Evolutionary conservation across 768 basidiomycete genomes (phyloP), one percentile per base, ranked within the genome.

Genomic region (Amyloporia xantha): DNA sequence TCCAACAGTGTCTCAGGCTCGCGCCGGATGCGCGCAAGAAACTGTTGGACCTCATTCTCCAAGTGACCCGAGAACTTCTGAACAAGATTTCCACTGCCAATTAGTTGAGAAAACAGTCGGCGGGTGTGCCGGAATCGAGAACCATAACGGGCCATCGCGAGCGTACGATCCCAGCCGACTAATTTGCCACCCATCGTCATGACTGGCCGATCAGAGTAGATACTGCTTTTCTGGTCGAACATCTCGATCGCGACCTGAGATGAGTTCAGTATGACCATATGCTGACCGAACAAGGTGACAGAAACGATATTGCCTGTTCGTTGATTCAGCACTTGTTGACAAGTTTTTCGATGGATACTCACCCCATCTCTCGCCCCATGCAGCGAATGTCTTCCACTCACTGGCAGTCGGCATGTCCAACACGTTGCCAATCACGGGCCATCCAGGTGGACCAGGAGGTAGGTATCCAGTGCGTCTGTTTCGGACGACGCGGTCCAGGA

Each of bases 201-300:
- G 11, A 36, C 21, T 1, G 63, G 62, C 15, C 65, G 56, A 24
- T 62, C 62, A 2, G 66, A 65, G 52, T 66, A 66, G 44, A 60
- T 59, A 25, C 51, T 37, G 41, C 62, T 62, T 49, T 59, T 55
- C 55, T 62, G 62, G 39, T 66, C 62, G n/a, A 68, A 56, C 10
- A 66, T 36, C 9, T 62, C 65, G 13, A 54, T 30, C 3, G 65
- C 65, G 21, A 54, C 53, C 36, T 54, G 41, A 2, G 54, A 25
- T 4, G 60, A 60, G 54, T 66, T 65, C 13, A 68, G 54, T 41
- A 66, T 54, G 43, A 66, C 48, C 39, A 61, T 60, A 15, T 54
- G 54, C 39, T 64, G 62, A 2, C 62, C 59, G 27, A 66, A 52
- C 20, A 64, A 44, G n/a, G 52, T 55, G 6, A 66, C 46, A 26